Evolutionary conservation across 208 protist genomes (phyloP).

Genomic region (Wallacemonas rigidus): DNA sequence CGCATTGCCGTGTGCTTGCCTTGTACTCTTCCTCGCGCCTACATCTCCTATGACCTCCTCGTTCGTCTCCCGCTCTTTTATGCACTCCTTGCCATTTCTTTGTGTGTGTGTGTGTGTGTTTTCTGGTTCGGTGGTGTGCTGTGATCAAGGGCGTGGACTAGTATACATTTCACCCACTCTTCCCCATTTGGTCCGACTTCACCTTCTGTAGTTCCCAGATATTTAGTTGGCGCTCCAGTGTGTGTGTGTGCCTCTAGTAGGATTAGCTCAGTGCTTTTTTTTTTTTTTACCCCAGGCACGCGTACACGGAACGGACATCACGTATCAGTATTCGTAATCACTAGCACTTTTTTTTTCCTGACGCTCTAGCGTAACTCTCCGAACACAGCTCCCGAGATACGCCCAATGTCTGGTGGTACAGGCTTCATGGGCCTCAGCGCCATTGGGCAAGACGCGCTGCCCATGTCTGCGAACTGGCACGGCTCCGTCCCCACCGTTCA

Average conservation of each 20-base stretch:
- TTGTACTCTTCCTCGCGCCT: too few species aligned
- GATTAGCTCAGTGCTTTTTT: not conserved
- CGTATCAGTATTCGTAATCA: not conserved
- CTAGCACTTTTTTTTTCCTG: conserved; percentile 26
- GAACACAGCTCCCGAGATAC: not conserved
- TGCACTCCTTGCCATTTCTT: not conserved
- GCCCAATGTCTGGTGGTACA: conserved; percentile 41
- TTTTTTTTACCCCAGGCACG: not conserved
- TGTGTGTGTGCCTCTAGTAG: not conserved
- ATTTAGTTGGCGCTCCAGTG: too few species aligned
- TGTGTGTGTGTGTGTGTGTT: not conserved
- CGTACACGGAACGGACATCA: not conserved
- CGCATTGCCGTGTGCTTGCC: too few species aligned
- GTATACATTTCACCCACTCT: not conserved
- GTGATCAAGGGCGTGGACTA: not conserved
- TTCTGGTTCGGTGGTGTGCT: too few species aligned
- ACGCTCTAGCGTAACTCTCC: not conserved
- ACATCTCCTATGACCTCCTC: not conserved
- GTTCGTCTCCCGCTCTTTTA: not conserved
- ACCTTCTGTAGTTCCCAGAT: not conserved
- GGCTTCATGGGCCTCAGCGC: conserved; percentile 33
- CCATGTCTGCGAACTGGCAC: conserved; percentile 79
- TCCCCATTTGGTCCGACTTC: not conserved
- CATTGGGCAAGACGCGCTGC: conserved; percentile 32
- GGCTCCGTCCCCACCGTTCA: conserved; percentile 73